Evolutionary conservation across 306 rosid genomes (phyloP).

Genomic region (Inga oerstediana): DNA sequence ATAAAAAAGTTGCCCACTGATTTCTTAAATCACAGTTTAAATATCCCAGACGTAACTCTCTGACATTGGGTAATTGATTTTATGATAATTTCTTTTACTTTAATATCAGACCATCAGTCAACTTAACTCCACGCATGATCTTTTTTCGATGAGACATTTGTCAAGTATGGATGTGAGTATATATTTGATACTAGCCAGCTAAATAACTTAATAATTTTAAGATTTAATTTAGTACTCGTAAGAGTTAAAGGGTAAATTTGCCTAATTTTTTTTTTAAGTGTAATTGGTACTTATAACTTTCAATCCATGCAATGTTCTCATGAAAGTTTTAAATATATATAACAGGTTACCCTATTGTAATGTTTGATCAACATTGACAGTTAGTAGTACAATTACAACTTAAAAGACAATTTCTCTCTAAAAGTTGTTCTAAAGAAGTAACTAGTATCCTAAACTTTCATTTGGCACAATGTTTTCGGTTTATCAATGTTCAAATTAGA

Average conservation of each 20-base stretch:
- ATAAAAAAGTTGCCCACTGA: neutral
- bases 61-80: neutral
- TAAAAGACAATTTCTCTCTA: no score
- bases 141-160: neutral
- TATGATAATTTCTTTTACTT: neutral
- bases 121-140: neutral
- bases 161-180: neutral
- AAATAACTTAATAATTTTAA: no score
- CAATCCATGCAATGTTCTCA: no score
- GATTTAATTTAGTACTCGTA: no score
- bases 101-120: neutral
- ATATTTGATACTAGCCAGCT: neutral
- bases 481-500: neutral
- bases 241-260: neutral
- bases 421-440: neutral
- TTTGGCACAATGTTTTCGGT: neutral
- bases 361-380: neutral
- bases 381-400: neutral
- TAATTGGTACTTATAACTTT: no score
- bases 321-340: no score
- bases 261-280: no score
- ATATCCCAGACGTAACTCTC: neutral
- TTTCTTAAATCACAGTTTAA: neutral
- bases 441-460: neutral
- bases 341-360: no score